phyloP scores from a whole-genome alignment of 768 basidiomycete genomes.

The Russula griseocarnosa region DNA sequence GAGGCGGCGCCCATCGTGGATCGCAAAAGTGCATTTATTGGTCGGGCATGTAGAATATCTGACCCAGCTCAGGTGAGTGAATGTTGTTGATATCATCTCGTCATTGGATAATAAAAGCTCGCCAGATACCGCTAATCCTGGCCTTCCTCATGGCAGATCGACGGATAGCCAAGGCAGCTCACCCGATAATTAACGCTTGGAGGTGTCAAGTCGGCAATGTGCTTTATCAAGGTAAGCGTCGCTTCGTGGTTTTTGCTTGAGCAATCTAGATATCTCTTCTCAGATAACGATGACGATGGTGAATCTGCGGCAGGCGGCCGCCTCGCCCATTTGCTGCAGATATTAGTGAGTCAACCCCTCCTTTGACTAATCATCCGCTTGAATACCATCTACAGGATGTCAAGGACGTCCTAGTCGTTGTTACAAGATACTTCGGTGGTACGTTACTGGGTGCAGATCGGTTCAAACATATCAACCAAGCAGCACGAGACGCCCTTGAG shows the following conservation, averaged over 20 bases:
- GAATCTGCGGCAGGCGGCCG: slow-evolving; percentile 91
- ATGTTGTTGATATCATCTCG: too few species aligned
- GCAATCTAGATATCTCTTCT: not conserved
- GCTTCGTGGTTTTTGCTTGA: not conserved
- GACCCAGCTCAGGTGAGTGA: slow-evolving; percentile 66
- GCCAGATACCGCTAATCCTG: slow-evolving; percentile 31
- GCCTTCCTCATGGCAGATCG: slow-evolving; percentile 36
- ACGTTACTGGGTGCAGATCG: slow-evolving; percentile 85
- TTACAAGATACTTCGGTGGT: slow-evolving; percentile 93
- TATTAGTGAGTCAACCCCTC: slow-evolving; percentile 19
- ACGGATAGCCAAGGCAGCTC: slow-evolving; percentile 37
- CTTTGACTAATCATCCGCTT: not conserved
- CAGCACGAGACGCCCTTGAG: slow-evolving; percentile 87
- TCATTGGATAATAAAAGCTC: not conserved
- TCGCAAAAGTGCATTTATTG: slow-evolving; percentile 81
- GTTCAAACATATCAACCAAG: slow-evolving; percentile 93
- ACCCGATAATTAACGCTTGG: slow-evolving; percentile 38
- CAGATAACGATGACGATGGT: slow-evolving; percentile 94
- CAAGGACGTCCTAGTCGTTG: slow-evolving; percentile 81
- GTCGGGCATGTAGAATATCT: slow-evolving; percentile 75
- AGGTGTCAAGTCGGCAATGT: slow-evolving; percentile 33
- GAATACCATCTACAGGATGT: slow-evolving; percentile 51
- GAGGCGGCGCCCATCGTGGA: slow-evolving; percentile 80
- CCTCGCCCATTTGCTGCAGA: slow-evolving; percentile 72
- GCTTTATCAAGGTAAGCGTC: slow-evolving; percentile 34